phyloP scores from a whole-genome alignment of 2,329 filamentous ascomycete genomes.

The Cladosporium sp. region DNA sequence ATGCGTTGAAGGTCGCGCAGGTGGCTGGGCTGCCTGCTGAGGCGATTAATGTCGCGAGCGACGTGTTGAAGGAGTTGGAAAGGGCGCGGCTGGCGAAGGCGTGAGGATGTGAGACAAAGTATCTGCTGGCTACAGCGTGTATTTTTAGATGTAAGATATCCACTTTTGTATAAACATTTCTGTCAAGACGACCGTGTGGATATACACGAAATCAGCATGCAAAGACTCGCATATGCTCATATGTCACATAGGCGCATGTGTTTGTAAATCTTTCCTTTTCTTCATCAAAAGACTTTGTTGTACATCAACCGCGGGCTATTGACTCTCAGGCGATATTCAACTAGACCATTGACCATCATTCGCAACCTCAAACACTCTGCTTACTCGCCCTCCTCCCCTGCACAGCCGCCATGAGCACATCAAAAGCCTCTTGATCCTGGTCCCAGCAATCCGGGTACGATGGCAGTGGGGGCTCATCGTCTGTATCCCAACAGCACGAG shows the following conservation, averaged over 20 bases:
- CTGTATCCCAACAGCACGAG: background rate
- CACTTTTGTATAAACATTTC: background rate
- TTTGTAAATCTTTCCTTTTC: background rate
- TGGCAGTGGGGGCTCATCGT: background rate
- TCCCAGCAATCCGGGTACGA: conserved; percentile 17
- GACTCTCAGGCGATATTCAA: background rate
- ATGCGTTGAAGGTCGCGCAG: conserved; percentile 91
- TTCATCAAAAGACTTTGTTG: background rate
- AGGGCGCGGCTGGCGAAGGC: background rate
- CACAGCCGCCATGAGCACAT: conserved; percentile 8
- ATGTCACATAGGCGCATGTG: no score
- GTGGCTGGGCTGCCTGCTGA: conserved; percentile 76
- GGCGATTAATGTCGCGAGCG: conserved; percentile 68
- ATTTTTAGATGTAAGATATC: background rate
- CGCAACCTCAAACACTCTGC: conserved; percentile 15
- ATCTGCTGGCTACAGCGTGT: background rate
- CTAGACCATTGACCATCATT: background rate
- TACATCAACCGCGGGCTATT: background rate
- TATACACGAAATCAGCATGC: no score
- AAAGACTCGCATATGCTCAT: no score
- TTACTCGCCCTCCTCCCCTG: background rate
- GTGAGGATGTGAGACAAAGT: background rate
- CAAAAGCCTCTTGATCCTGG: conserved; percentile 13
- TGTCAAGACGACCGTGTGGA: background rate
- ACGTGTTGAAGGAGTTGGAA: conserved; percentile 52